Evolutionary conservation across 805 yeast species (phyloP).

Genomic region (Grigorovia yakushimaensis): DNA sequence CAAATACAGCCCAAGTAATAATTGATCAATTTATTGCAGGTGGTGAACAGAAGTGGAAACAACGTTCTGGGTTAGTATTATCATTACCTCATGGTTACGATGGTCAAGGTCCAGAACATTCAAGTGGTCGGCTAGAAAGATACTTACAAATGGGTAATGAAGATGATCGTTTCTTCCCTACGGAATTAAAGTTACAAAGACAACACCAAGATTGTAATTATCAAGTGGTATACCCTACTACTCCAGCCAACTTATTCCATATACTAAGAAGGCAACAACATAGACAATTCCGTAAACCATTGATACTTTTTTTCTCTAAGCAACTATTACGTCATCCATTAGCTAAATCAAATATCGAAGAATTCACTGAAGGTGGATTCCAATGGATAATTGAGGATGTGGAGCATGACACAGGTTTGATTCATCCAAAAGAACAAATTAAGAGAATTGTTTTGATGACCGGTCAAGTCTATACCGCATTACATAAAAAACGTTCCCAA

Average conservation of each 20-base stretch:
- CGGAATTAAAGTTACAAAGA: slow-evolving; percentile 77
- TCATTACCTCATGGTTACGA: slow-evolving; percentile 99
- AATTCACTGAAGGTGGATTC: slow-evolving; percentile 88
- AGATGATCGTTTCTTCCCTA: slow-evolving; percentile 91
- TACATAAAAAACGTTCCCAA: slow-evolving; percentile 79
- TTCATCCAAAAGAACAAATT: slow-evolving; percentile 70
- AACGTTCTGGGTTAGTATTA: slow-evolving; percentile 91
- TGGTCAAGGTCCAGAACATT: slow-evolving; percentile 99
- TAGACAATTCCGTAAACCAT: slow-evolving; percentile 94
- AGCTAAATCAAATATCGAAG: slow-evolving; percentile 76
- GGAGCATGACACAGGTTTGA: slow-evolving; percentile 65
- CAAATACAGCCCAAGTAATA: slow-evolving; percentile 97
- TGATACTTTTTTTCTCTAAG: slow-evolving; percentile 83
- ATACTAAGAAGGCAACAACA: slow-evolving; percentile 97
- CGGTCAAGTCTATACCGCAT: slow-evolving; percentile 93
- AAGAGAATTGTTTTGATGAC: slow-evolving; percentile 75
- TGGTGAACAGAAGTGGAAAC: slow-evolving; percentile 98
- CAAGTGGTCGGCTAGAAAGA: slow-evolving; percentile 95
- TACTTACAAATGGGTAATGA: slow-evolving; percentile 92
- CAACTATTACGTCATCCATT: slow-evolving; percentile 93
- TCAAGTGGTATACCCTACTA: slow-evolving; percentile 97
- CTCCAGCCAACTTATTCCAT: slow-evolving; percentile 96
- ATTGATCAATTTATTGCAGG: slow-evolving; percentile 93
- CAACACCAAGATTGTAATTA: slow-evolving; percentile 98
- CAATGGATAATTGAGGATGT: slow-evolving; percentile 92